Evolutionary conservation across 179 eudicot species (phyloP).

Genomic region (Patellifolia procumbens): DNA sequence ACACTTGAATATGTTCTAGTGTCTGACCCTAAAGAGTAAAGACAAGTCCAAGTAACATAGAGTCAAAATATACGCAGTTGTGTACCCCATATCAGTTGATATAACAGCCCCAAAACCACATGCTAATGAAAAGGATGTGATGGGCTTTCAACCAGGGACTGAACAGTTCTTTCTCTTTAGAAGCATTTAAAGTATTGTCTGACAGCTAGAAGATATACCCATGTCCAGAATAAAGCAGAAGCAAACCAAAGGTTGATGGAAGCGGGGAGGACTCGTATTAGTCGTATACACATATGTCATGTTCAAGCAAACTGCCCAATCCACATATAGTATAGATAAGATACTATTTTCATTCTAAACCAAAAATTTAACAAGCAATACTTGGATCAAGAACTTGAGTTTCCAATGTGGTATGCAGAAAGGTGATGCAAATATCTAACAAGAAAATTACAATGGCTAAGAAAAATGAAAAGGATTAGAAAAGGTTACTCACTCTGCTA

Average conservation of each 20-base stretch:
- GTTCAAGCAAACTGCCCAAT: neutral
- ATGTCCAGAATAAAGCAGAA: neutral
- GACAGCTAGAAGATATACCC: neutral
- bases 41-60: neutral
- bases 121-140: neutral
- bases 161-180: neutral
- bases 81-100: no score
- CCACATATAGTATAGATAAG: neutral
- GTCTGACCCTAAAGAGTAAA: neutral
- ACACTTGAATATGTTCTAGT: no score
- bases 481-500: conserved; percentile 18
- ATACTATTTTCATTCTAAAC: conserved; percentile 5
- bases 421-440: conserved; percentile 11
- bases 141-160: neutral
- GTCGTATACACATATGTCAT: no score
- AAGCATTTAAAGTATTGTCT: neutral
- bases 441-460: conserved; percentile 16
- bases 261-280: neutral
- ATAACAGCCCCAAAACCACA: no score
- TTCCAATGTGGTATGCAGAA: neutral
- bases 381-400: conserved; percentile 13
- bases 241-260: neutral
- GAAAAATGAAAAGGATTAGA: neutral
- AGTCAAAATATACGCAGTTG: neutral
- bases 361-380: conserved; percentile 18